Evolutionary conservation across 495 filamentous ascomycete species (phyloP).

Genomic region (Xylaria castorea): DNA sequence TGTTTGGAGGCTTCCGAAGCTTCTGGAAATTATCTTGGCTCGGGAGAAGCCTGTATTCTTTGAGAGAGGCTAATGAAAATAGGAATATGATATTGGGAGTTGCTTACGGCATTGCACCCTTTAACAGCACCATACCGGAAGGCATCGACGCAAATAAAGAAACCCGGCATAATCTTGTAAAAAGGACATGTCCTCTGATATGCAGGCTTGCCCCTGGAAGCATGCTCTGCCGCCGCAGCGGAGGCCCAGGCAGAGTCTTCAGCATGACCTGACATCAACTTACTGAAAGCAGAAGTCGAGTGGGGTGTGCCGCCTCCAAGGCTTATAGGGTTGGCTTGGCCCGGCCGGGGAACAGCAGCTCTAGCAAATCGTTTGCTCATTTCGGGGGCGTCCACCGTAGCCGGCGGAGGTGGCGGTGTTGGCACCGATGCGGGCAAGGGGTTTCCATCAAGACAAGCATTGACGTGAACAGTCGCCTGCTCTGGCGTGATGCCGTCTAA

Average conservation of each 20-base stretch:
- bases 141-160: constrained; percentile 93
- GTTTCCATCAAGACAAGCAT: constrained; percentile 88
- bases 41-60: background rate
- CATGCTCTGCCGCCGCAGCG: constrained; percentile 79
- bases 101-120: constrained; percentile 72
- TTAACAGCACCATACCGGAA: constrained; percentile 94
- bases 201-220: constrained; percentile 85
- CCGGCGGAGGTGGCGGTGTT: constrained; percentile 33
- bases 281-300: constrained; percentile 77
- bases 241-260: constrained; percentile 90
- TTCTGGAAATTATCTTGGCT: background rate
- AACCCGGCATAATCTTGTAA: constrained; percentile 94
- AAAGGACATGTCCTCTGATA: constrained; percentile 93
- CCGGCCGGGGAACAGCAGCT: constrained; percentile 74
- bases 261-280: constrained; percentile 87
- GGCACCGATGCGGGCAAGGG: constrained; percentile 55
- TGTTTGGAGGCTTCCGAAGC: background rate
- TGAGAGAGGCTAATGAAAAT: background rate
- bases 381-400: constrained; percentile 45
- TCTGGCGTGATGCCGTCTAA: constrained; percentile 65
- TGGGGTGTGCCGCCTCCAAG: constrained; percentile 48
- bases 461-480: constrained; percentile 78
- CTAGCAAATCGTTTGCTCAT: constrained; percentile 65
- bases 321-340: constrained; percentile 75
- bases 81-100: background rate